phyloP scores from a whole-genome alignment of 495 filamentous ascomycete species.

The Annulohypoxylon moriforme region DNA sequence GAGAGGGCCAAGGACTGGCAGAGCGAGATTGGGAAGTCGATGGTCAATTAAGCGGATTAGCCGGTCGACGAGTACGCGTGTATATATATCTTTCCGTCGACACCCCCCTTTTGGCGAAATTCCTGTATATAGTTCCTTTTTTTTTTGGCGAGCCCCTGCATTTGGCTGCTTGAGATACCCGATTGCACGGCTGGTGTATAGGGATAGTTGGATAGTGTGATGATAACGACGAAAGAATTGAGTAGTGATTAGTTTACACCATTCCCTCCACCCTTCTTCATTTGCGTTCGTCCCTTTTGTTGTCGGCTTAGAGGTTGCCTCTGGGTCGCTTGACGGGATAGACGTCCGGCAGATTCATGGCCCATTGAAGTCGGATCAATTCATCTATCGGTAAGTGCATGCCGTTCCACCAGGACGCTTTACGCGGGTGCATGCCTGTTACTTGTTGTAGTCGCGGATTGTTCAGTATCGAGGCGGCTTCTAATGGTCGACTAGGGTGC shows the following conservation, averaged over 20 bases:
- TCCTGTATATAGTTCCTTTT: slow-evolving; percentile 35
- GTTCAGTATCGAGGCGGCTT: slow-evolving; percentile 32
- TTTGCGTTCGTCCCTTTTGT: background rate
- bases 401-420: slow-evolving; percentile 17
- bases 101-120: background rate
- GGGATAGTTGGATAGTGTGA: slow-evolving; percentile 5
- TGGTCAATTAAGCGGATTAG: slow-evolving; percentile 46
- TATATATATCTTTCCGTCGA: background rate
- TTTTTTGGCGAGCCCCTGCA: background rate
- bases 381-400: slow-evolving; percentile 23
- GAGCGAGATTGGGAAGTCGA: slow-evolving; percentile 90
- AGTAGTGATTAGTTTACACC: slow-evolving; percentile 15
- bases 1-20: slow-evolving; percentile 85
- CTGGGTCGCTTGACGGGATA: slow-evolving; percentile 38
- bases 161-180: slow-evolving; percentile 25
- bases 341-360: slow-evolving; percentile 26
- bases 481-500: slow-evolving; percentile 17
- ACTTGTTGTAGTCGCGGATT: slow-evolving; percentile 39
- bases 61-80: background rate
- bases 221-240: slow-evolving; percentile 23
- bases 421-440: slow-evolving; percentile 38
- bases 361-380: slow-evolving; percentile 32
- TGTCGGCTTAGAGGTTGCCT: slow-evolving; percentile 17
- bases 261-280: background rate
- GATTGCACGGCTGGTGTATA: slow-evolving; percentile 23